These are phyloP conservation scores for Cladosporium sp. DNA, from an alignment of 2,329 filamentous ascomycete species.

Conservation along the genomic window DNA sequence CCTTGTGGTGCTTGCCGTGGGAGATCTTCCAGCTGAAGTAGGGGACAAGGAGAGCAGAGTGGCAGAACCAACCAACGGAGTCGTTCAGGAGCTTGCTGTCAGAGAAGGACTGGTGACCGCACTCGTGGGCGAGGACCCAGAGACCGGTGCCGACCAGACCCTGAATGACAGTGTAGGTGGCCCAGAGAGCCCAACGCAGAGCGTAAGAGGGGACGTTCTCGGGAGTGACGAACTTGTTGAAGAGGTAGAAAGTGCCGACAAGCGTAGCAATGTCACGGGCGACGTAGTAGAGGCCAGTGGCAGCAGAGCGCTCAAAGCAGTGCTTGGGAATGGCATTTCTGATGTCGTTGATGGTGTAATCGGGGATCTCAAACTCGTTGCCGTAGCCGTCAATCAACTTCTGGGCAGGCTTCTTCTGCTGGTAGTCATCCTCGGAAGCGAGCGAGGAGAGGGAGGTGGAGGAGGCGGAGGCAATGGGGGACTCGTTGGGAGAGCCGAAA, in stretches of 20 bases:
- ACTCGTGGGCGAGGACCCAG: conserved; percentile 97
- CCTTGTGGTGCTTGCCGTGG: conserved; percentile 99
- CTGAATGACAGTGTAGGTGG: conserved; percentile 73
- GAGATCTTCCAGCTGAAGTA: conserved; percentile 99
- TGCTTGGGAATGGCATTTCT: conserved; percentile 95
- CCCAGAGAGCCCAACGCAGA: conserved; percentile 62
- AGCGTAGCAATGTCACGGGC: conserved; percentile 72
- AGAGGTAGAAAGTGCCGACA: conserved; percentile 75
- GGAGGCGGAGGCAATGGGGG: conserved; percentile 64
- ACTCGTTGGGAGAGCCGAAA: conserved; percentile 55
- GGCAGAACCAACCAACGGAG: conserved; percentile 83
- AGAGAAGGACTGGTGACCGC: conserved; percentile 94
- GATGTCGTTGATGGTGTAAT: conserved; percentile 97
- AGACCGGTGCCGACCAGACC: conserved; percentile 89
- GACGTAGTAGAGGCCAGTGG: conserved; percentile 75
- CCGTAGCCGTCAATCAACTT: conserved; percentile 87
- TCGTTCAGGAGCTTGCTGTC: conserved; percentile 88
- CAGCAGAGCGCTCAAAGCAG: conserved; percentile 85
- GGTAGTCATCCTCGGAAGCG: conserved; percentile 59
- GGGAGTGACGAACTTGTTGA: conserved; percentile 84
- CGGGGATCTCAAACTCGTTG: conserved; percentile 87
- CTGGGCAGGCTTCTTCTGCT: conserved; percentile 36
- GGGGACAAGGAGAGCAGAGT: conserved; percentile 83
- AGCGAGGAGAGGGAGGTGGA: conserved; percentile 91
- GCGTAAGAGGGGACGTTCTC: conserved; percentile 70